Percentiles rank a stretch among this genome's conserved stretches.
Evolutionary conservation across 345 rosid genomes (phyloP).

Genomic region (Populus nigra): DNA sequence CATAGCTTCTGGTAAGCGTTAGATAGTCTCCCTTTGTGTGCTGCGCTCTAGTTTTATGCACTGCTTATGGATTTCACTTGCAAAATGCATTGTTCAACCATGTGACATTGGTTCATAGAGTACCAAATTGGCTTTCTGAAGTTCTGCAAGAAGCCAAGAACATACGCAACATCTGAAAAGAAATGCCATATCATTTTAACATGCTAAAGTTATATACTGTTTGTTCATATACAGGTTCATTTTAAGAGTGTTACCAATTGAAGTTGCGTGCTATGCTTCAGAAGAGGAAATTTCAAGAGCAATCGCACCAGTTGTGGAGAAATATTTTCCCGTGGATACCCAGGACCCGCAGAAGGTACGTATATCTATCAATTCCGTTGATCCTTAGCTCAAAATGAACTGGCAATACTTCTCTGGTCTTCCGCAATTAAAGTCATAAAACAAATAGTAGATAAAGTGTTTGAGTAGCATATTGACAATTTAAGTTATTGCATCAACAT

Average conservation of each 20-base stretch:
- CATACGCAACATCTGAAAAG: not conserved
- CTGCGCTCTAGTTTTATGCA: not conserved
- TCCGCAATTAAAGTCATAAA: not conserved
- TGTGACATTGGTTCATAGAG: not conserved
- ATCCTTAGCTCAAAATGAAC: not conserved
- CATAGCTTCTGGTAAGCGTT: not conserved
- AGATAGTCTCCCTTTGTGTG: not conserved
- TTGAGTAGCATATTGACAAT: not conserved
- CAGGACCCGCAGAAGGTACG: conserved; percentile 64
- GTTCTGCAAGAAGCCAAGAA: not conserved
- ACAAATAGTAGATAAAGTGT: not conserved
- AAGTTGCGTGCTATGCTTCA: conserved; percentile 88
- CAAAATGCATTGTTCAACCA: not conserved
- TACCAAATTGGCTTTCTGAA: not conserved
- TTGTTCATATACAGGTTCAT: conserved; percentile 52
- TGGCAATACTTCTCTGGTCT: not conserved
- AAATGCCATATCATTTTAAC: not conserved
- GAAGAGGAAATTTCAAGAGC: conserved; percentile 90
- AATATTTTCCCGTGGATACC: conserved; percentile 74
- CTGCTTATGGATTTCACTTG: not conserved
- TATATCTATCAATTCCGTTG: not conserved
- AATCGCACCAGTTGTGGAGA: conserved; percentile 62
- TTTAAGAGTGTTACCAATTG: conserved; percentile 81
- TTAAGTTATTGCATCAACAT: not conserved
- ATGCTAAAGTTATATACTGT: not conserved